phyloP scores from a whole-genome alignment of 164 flowering plant species.

The Buxus sempervirens region DNA sequence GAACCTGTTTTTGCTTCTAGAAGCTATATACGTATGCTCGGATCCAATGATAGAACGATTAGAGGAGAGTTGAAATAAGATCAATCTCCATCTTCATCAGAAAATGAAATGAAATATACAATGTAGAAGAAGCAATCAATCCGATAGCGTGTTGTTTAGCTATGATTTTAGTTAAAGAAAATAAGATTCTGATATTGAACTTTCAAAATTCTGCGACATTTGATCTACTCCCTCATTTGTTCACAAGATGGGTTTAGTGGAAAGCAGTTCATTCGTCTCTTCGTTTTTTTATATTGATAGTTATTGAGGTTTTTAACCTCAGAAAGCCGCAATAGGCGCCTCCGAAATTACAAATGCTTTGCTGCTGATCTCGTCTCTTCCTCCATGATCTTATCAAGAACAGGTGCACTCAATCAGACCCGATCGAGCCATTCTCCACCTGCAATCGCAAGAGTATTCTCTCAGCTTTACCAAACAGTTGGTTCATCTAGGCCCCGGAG shows the following conservation, averaged over 20 bases:
- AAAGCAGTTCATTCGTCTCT: no score
- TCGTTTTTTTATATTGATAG: conserved; percentile 47
- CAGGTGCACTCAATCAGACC: conserved; percentile 11
- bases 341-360: no score
- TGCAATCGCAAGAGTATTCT: background rate
- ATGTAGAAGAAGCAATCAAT: background rate
- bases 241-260: no score
- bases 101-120: background rate
- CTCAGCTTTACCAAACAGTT: conserved; percentile 15
- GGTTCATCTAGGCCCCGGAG: conserved; percentile 11
- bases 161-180: background rate
- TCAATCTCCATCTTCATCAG: background rate
- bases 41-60: background rate
- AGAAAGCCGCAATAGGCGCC: no score
- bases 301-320: background rate
- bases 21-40: background rate
- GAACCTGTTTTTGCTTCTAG: background rate
- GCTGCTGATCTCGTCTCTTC: background rate
- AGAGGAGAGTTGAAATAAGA: background rate
- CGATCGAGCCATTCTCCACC: background rate
- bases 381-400: conserved; percentile 23
- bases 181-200: no score
- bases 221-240: no score
- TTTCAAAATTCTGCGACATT: no score
- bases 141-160: no score